These are phyloP conservation scores for Ustilago vetiveriae DNA, from an alignment of 1,284 basidiomycete genomes.

Conservation along the genomic window DNA sequence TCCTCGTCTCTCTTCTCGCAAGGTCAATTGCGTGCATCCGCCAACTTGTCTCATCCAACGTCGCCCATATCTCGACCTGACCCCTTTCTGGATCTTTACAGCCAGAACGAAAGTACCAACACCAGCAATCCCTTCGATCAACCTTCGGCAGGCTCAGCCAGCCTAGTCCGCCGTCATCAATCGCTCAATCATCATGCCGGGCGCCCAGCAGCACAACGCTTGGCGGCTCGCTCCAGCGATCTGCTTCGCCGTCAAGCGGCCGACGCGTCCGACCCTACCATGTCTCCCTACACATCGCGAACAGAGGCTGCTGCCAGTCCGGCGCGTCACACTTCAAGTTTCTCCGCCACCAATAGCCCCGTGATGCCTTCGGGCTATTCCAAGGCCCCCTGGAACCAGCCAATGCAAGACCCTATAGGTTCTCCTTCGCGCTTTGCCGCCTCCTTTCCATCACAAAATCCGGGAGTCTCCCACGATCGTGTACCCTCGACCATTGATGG, in stretches of 20 bases:
- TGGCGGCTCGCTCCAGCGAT: slow-evolving; percentile 33
- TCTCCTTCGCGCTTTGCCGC: slow-evolving; percentile 46
- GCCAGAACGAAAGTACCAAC: slow-evolving; percentile 21
- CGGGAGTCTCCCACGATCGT: slow-evolving; percentile 11
- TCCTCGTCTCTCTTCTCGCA: slow-evolving; percentile 32
- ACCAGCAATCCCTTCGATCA: slow-evolving; percentile 22
- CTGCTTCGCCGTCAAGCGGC: slow-evolving; percentile 10
- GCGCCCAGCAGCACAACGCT: slow-evolving; percentile 25
- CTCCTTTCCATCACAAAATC: slow-evolving; percentile 35
- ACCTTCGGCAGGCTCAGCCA: slow-evolving; percentile 11
- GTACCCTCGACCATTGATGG: slow-evolving; percentile 16
- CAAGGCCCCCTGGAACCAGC: slow-evolving; percentile 39
- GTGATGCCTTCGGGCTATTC: slow-evolving; percentile 32
- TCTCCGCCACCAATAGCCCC: slow-evolving; percentile 35
- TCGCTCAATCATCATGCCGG: slow-evolving; percentile 56
- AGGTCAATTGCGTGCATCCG: slow-evolving; percentile 6
- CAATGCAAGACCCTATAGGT: slow-evolving; percentile 33
- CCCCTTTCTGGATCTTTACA: slow-evolving; percentile 13
- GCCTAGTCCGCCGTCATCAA: slow-evolving; percentile 50
- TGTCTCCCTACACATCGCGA: slow-evolving; percentile 19
- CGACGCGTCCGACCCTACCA: not conserved
- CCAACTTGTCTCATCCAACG: slow-evolving; percentile 17
- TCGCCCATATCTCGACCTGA: slow-evolving; percentile 34
- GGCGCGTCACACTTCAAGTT: slow-evolving; percentile 25
- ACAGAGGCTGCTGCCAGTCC: slow-evolving; percentile 37